Evolutionary conservation across 805 yeast species (phyloP).

Genomic region (Zygosaccharomyces lentus): DNA sequence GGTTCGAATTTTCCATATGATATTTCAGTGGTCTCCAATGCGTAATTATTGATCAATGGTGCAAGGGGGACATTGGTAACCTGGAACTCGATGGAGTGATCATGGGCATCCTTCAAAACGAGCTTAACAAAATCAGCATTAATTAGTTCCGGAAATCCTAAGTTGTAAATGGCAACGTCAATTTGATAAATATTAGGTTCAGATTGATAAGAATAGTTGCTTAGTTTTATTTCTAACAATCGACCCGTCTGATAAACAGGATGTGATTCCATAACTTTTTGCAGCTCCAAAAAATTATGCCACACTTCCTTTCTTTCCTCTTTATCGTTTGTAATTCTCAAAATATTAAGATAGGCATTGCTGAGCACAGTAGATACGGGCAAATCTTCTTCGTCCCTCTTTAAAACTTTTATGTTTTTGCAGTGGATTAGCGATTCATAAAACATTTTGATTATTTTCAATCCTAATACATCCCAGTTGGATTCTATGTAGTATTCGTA

Average conservation of each 20-base stretch:
- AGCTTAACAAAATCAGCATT: constrained; percentile 20
- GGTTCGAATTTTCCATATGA: constrained; percentile 25
- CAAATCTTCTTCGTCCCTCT: constrained; percentile 26
- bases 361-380: constrained; percentile 27
- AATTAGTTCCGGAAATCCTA: constrained; percentile 19
- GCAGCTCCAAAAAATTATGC: constrained; percentile 25
- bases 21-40: constrained; percentile 21
- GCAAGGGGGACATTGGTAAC: constrained; percentile 8
- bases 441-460: constrained; percentile 59
- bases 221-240: constrained; percentile 18
- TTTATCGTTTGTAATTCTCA: constrained; percentile 19
- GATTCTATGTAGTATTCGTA: constrained; percentile 61
- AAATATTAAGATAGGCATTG: constrained; percentile 30
- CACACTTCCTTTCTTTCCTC: constrained; percentile 24
- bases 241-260: constrained; percentile 26
- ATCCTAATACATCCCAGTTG: constrained; percentile 74
- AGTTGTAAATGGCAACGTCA: constrained; percentile 15
- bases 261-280: constrained; percentile 10
- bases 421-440: constrained; percentile 55
- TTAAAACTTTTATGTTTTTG: constrained; percentile 16
- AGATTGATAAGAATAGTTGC: constrained; percentile 5
- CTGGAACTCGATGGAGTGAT: constrained; percentile 16
- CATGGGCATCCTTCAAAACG: constrained; percentile 17
- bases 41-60: constrained; percentile 8
- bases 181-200: constrained; percentile 23